Conservation (phyloP, 2,329 filamentous ascomycete species). For the Fusarium sp. region DNA sequence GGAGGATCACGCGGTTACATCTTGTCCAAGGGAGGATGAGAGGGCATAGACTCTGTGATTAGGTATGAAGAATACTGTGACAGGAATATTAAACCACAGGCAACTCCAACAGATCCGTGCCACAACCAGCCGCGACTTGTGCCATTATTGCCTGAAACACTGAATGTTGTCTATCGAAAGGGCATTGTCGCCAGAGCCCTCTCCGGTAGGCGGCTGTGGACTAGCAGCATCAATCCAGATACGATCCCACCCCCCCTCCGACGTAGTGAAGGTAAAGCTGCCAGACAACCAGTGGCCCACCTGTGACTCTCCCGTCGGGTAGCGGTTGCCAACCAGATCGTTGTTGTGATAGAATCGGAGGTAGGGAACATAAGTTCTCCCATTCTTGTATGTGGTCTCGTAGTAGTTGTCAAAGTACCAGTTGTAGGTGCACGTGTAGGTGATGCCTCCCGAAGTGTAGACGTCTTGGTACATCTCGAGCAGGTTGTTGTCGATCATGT, state of each 20-base stretch:
- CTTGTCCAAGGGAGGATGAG: background rate
- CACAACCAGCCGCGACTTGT: background rate
- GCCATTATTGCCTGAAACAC: background rate
- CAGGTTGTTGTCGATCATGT: conserved; percentile 9
- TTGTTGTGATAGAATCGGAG: conserved; percentile 3
- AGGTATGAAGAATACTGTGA: background rate
- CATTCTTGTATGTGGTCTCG: background rate
- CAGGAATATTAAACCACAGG: background rate
- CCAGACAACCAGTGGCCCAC: background rate
- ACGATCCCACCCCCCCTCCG: background rate
- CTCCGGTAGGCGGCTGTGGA: background rate
- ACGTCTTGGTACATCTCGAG: conserved; percentile 22
- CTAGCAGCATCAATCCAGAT: conserved; percentile 14
- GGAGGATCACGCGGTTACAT: background rate
- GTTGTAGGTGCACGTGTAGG: background rate
- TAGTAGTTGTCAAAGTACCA: conserved; percentile 11
- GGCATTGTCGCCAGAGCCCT: background rate
- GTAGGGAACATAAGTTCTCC: conserved; percentile 1
- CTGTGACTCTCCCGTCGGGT: background rate
- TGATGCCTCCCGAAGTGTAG: background rate
- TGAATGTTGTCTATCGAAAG: background rate
- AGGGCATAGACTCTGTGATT: background rate
- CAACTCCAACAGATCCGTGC: background rate
- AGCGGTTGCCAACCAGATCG: background rate
- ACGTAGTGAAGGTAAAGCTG: background rate